These are phyloP conservation scores for Cutaneotrichosporon mucoides DNA, from an alignment of 1,284 basidiomycete species.

Conservation along the genomic window DNA sequence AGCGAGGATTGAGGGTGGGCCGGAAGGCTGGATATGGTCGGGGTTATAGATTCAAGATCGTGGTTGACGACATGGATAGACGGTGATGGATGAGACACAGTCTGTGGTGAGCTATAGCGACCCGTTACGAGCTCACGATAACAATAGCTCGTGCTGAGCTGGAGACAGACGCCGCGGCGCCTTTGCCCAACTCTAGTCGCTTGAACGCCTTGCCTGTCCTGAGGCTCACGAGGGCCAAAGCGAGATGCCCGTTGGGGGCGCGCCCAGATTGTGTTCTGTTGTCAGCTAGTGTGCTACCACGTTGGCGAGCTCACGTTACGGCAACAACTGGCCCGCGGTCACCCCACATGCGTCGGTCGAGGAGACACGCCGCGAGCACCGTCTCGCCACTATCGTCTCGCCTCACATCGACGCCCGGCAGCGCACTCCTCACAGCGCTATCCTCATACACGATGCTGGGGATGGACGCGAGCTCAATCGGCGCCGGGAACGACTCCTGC, in stretches of 20 bases:
- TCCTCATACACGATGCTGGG: slow-evolving; percentile 24
- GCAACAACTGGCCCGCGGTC: slow-evolving; percentile 19
- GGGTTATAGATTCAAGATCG: slow-evolving; percentile 16
- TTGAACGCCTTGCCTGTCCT: slow-evolving; percentile 25
- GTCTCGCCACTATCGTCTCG: not conserved
- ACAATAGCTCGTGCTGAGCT: slow-evolving; percentile 24
- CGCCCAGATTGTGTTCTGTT: slow-evolving; percentile 2
- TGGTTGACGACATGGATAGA: slow-evolving; percentile 28
- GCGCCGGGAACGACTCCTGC: slow-evolving; percentile 29
- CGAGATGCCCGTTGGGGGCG: slow-evolving; percentile 12
- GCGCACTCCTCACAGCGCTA: slow-evolving; percentile 1
- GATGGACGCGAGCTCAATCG: slow-evolving; percentile 35
- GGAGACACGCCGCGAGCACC: slow-evolving; percentile 13
- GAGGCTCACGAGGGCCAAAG: slow-evolving; percentile 27
- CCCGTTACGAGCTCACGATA: slow-evolving; percentile 31
- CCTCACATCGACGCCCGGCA: slow-evolving; percentile 1
- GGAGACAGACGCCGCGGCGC: slow-evolving; percentile 19
- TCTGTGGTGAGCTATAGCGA: slow-evolving; percentile 15
- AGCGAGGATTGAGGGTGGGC: slow-evolving; percentile 18
- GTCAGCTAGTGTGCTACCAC: not conserved
- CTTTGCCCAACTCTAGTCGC: slow-evolving; percentile 31
- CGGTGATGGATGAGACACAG: slow-evolving; percentile 28
- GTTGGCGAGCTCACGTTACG: slow-evolving; percentile 21
- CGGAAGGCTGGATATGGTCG: slow-evolving; percentile 18
- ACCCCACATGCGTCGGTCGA: slow-evolving; percentile 8